A percentile compares a stretch with the other conserved stretches of the same genome.
phyloP scores from a whole-genome alignment of 495 filamentous ascomycete genomes.

The Aspergillus nidulans region DNA sequence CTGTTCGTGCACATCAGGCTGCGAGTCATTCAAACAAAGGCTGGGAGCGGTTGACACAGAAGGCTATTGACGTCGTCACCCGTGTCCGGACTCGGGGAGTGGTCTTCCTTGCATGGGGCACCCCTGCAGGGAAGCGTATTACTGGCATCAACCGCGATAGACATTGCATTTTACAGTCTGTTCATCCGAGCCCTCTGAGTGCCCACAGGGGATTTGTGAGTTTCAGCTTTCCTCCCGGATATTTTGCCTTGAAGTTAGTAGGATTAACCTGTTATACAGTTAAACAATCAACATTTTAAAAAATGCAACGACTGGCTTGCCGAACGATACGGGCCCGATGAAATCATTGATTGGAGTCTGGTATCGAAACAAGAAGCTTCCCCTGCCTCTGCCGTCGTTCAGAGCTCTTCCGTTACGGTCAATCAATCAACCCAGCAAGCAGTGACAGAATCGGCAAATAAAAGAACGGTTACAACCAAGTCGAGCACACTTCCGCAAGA shows the following conservation, averaged over 20 bases:
- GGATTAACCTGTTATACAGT: slow-evolving; percentile 38
- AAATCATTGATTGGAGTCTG: slow-evolving; percentile 85
- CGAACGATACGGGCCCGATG: slow-evolving; percentile 67
- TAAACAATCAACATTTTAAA: slow-evolving; percentile 81
- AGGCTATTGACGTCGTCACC: slow-evolving; percentile 80
- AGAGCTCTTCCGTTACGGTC: slow-evolving; percentile 12
- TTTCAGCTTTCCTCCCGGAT: slow-evolving; percentile 2
- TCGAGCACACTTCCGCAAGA: slow-evolving; percentile 4
- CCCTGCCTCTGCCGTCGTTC: slow-evolving; percentile 5
- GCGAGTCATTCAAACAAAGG: slow-evolving; percentile 77
- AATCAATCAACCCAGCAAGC: slow-evolving; percentile 13
- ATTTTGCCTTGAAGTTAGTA: background rate
- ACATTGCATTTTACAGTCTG: slow-evolving; percentile 76
- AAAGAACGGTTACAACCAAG: background rate
- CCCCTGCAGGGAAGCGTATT: slow-evolving; percentile 70
- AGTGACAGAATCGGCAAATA: background rate
- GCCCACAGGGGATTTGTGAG: slow-evolving; percentile 68
- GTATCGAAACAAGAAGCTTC: slow-evolving; percentile 29
- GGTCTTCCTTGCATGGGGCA: slow-evolving; percentile 93
- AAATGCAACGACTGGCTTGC: slow-evolving; percentile 87
- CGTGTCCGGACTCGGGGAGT: slow-evolving; percentile 70
- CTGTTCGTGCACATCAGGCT: slow-evolving; percentile 81
- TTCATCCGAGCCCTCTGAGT: slow-evolving; percentile 88
- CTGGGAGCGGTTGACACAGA: slow-evolving; percentile 91
- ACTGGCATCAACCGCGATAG: slow-evolving; percentile 60